Percentiles rank a stretch among this genome's conserved stretches.
These are phyloP conservation scores for Stenocarpella maydis DNA, from an alignment of 2,329 filamentous ascomycete species.

Conservation along the genomic window DNA sequence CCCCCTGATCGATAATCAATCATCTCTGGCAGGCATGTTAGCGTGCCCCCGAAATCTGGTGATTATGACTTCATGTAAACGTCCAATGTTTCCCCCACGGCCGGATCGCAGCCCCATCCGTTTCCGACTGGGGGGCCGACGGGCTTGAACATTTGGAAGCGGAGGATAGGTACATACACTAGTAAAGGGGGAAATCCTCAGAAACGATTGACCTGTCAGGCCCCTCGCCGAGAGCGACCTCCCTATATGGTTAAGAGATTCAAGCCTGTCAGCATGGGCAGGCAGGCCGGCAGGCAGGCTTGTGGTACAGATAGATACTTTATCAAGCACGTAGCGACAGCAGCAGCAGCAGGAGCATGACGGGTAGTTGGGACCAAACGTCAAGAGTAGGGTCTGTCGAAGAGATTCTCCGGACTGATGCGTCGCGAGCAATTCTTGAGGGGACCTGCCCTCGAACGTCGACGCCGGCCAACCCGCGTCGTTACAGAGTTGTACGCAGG, in stretches of 20 bases:
- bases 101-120: conserved; percentile 23
- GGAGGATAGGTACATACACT: neutral
- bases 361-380: conserved; percentile 17
- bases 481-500: conserved; percentile 20
- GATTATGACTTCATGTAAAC: conserved; percentile 18
- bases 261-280: conserved; percentile 7
- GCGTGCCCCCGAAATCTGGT: conserved; percentile 21
- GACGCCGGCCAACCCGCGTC: conserved; percentile 14
- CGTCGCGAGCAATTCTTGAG: neutral
- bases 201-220: conserved; percentile 3
- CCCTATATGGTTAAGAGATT: neutral
- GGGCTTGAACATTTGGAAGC: neutral
- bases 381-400: conserved; percentile 4
- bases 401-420: conserved; percentile 14
- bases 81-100: conserved; percentile 15
- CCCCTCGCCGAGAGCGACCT: conserved; percentile 16
- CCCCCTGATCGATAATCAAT: neutral
- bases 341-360: neutral
- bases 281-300: neutral
- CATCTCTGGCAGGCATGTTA: conserved; percentile 19
- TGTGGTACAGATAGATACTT: neutral
- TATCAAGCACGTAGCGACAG: neutral
- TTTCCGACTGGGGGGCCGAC: conserved; percentile 15
- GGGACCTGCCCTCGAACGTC: neutral
- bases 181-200: no score